Evolutionary conservation across 208 protist species (phyloP).

Genomic region (Acanthamoeba royreba): DNA sequence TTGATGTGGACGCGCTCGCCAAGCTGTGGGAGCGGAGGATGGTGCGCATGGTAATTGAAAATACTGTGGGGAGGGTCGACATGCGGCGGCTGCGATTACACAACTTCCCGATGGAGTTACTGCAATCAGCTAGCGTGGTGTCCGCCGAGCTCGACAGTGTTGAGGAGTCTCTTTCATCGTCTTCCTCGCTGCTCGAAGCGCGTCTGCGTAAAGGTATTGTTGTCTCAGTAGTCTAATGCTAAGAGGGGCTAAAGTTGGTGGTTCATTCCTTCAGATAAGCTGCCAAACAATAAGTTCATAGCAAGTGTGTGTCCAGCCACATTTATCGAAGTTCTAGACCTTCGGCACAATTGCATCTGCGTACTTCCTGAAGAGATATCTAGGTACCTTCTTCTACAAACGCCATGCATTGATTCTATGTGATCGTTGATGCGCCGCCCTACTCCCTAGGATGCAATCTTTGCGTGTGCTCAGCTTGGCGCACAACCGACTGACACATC

Average conservation of each 20-base stretch:
- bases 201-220: conserved; percentile 2
- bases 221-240: not conserved
- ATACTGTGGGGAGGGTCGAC: not conserved
- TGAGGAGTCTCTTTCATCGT: not conserved
- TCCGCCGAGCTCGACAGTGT: not conserved
- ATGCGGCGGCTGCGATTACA: not conserved
- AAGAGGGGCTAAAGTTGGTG: not conserved
- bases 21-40: not conserved
- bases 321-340: not conserved
- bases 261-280: not conserved
- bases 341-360: not conserved
- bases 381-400: not conserved
- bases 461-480: not conserved
- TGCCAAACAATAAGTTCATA: not conserved
- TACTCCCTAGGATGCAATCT: not conserved
- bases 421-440: not conserved
- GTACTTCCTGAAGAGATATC: not conserved
- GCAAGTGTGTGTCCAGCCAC: not conserved
- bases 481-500: not conserved
- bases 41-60: not conserved
- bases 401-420: not conserved
- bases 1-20: not conserved
- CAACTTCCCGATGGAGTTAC: not conserved
- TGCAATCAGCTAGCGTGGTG: not conserved
- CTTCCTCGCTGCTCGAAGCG: not conserved